A percentile compares a stretch with the other conserved stretches of the same genome.
Evolutionary conservation across 2,329 filamentous ascomycete genomes (phyloP).

Genomic region (Botrytis sinoallii): DNA sequence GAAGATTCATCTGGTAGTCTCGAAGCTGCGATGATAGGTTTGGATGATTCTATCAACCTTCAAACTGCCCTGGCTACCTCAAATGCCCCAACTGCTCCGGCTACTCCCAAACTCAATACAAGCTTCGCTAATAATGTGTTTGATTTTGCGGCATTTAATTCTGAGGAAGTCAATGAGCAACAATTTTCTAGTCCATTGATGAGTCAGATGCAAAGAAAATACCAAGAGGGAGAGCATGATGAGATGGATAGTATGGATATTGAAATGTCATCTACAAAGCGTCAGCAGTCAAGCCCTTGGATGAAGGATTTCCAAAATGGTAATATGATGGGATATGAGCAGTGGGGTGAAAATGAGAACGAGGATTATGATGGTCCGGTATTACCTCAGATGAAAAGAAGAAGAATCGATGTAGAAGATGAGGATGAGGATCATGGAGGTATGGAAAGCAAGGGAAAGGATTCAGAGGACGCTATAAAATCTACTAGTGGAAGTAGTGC

Average conservation of each 20-base stretch:
- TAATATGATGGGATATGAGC: not conserved
- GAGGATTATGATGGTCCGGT: conserved; percentile 14
- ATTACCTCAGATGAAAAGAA: conserved; percentile 25
- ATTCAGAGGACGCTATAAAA: not conserved
- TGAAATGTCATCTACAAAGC: not conserved
- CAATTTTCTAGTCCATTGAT: conserved; percentile 18
- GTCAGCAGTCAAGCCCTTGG: conserved; percentile 2
- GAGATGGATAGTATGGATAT: not conserved
- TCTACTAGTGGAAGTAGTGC: not conserved
- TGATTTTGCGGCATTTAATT: conserved; percentile 29
- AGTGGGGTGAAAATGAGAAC: not conserved
- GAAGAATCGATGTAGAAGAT: conserved; percentile 9
- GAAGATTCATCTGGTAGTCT: conserved; percentile 22
- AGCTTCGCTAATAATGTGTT: conserved; percentile 32
- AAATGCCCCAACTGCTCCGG: not conserved
- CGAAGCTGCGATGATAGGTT: conserved; percentile 32
- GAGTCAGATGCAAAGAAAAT: conserved; percentile 16
- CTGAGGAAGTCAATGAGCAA: not conserved
- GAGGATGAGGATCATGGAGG: not conserved
- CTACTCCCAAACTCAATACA: conserved; percentile 22
- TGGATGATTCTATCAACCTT: conserved; percentile 26
- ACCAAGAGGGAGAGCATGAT: not conserved
- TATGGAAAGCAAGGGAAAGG: not conserved
- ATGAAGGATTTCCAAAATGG: conserved; percentile 2
- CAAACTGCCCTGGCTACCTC: not conserved